A percentile compares a stretch with the other conserved stretches of the same genome.
Conservation (phyloP, 169 alveolate species). For the Babesia gibsoni region DNA sequence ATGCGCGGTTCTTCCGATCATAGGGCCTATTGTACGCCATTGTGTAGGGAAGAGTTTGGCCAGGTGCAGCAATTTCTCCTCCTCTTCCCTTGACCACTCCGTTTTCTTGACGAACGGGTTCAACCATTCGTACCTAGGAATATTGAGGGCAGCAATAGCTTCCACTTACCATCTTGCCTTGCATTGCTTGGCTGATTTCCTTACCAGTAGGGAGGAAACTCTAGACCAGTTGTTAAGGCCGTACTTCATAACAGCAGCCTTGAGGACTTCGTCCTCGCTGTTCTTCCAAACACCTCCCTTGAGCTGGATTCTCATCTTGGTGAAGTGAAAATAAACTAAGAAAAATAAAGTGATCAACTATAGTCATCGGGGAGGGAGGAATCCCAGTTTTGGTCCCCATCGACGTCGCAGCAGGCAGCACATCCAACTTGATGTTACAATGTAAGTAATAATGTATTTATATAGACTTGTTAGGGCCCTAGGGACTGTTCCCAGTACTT, state of each 20-base stretch:
- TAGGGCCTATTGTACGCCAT: slow-evolving; percentile 99
- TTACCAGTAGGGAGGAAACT: slow-evolving; percentile 95
- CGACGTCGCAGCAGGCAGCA: no score
- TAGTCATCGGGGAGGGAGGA: no score
- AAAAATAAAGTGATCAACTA: no score
- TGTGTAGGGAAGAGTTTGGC: slow-evolving; percentile 99
- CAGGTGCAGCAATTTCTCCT: slow-evolving; percentile 97
- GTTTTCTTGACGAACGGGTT: slow-evolving; percentile 99
- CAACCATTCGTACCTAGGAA: slow-evolving; percentile 95
- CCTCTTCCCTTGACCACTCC: slow-evolving; percentile 99
- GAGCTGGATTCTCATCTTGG: slow-evolving; percentile 90
- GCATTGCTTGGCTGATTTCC: slow-evolving; percentile 99
- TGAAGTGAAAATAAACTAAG: slow-evolving; percentile 15
- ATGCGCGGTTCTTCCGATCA: slow-evolving; percentile 98
- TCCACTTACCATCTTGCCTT: slow-evolving; percentile 97
- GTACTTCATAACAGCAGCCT: slow-evolving; percentile 99
- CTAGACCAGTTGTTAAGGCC: slow-evolving; percentile 99
- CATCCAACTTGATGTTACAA: no score
- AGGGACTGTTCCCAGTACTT: no score
- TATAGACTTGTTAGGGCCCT: no score
- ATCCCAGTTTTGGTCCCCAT: no score
- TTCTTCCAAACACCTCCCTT: slow-evolving; percentile 99
- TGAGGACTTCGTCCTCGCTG: slow-evolving; percentile 99
- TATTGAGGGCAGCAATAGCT: slow-evolving; percentile 92
- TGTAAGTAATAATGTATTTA: no score